phyloP scores from a whole-genome alignment of 2,329 filamentous ascomycete species.

The Alternaria triticina region DNA sequence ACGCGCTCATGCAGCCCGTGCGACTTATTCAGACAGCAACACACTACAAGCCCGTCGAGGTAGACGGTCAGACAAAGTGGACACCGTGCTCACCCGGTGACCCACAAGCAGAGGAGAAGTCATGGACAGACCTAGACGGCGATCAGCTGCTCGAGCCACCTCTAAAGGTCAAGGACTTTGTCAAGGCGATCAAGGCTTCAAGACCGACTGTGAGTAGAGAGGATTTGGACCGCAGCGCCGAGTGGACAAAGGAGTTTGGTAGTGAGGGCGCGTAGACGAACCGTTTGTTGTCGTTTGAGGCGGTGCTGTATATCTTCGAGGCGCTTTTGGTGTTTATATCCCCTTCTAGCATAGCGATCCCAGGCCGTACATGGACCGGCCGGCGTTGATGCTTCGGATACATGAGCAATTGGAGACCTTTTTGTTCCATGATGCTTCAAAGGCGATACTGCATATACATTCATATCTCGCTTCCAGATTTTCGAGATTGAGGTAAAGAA shows the following conservation, averaged over 20 bases:
- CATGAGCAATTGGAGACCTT: neutral
- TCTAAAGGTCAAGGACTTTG: constrained; percentile 87
- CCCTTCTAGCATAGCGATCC: constrained; percentile 14
- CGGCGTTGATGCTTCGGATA: neutral
- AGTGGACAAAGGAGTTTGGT: constrained; percentile 97
- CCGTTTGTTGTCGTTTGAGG: neutral
- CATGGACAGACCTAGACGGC: constrained; percentile 84
- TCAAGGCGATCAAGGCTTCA: constrained; percentile 86
- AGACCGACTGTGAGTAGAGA: constrained; percentile 88
- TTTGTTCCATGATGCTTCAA: neutral
- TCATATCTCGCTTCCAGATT: neutral
- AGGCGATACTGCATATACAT: neutral
- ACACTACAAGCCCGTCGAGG: constrained; percentile 89
- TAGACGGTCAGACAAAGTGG: constrained; percentile 70
- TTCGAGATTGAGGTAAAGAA: neutral
- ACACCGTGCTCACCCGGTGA: constrained; percentile 97
- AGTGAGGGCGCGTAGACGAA: constrained; percentile 73
- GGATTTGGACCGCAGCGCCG: constrained; percentile 81
- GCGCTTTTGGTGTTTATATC: constrained; percentile 20
- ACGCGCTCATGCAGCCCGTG: constrained; percentile 96
- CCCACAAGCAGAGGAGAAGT: constrained; percentile 85
- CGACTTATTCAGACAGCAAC: constrained; percentile 96
- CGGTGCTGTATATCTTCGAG: constrained; percentile 9
- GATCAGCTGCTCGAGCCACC: constrained; percentile 86
- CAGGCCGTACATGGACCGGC: constrained; percentile 1